phyloP scores from a whole-genome alignment of 2,329 filamentous ascomycete genomes.

The Phialemoniopsis sp. region DNA sequence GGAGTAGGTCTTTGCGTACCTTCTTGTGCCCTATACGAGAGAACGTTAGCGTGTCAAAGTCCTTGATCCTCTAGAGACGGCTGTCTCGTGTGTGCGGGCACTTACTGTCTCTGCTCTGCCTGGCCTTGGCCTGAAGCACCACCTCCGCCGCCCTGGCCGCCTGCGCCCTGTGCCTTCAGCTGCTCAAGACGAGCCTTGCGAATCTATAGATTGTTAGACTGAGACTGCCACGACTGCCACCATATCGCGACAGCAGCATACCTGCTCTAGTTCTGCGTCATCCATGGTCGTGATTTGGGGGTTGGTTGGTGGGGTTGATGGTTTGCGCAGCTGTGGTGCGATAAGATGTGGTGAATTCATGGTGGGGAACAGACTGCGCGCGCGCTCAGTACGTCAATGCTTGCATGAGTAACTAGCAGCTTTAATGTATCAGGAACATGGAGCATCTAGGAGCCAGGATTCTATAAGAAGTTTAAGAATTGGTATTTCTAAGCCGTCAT shows the following conservation, averaged over 20 bases:
- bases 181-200: slow-evolving; percentile 89
- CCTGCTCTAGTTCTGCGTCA: slow-evolving; percentile 33
- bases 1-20: neutral
- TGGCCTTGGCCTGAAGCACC: slow-evolving; percentile 43
- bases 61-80: too few relatives aligned
- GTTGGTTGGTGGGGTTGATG: neutral
- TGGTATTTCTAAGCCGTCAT: too few relatives aligned
- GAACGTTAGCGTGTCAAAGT: too few relatives aligned
- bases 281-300: slow-evolving; percentile 19
- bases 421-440: too few relatives aligned
- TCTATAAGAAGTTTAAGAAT: too few relatives aligned
- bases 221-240: too few relatives aligned
- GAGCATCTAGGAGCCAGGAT: too few relatives aligned
- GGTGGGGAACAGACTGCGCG: too few relatives aligned
- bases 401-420: too few relatives aligned
- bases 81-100: slow-evolving; percentile 3
- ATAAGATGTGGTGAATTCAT: too few relatives aligned
- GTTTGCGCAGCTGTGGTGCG: too few relatives aligned
- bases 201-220: slow-evolving; percentile 52
- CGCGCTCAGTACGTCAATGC: too few relatives aligned
- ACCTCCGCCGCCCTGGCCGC: slow-evolving; percentile 39
- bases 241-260: slow-evolving; percentile 5
- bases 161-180: slow-evolving; percentile 70
- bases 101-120: slow-evolving; percentile 64
- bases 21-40: neutral